phyloP scores from a whole-genome alignment of 257 asterid genomes.

The Penstemon davidsonii region DNA sequence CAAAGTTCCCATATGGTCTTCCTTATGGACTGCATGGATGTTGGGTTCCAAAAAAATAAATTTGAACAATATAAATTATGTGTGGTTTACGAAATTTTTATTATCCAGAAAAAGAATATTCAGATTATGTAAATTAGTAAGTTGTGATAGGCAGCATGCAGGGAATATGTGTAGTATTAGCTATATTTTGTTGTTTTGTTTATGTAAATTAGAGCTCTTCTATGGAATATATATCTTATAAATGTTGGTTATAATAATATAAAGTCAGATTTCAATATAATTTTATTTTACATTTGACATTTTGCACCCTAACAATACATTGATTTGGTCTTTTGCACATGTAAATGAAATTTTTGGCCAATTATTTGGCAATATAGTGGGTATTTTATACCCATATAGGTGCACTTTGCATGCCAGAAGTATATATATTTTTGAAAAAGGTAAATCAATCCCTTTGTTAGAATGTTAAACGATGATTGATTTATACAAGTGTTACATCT shows the following conservation, averaged over 20 bases:
- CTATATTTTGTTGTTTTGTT: background rate
- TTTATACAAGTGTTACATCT: too few species aligned
- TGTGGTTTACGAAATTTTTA: background rate
- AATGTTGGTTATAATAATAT: background rate
- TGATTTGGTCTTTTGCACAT: too few species aligned
- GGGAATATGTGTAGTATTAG: background rate
- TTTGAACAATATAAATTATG: background rate
- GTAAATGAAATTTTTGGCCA: too few species aligned
- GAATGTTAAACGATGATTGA: too few species aligned
- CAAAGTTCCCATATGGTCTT: constrained; percentile 91
- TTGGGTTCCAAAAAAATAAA: constrained; percentile 73
- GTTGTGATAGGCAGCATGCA: background rate
- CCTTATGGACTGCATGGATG: constrained; percentile 98
- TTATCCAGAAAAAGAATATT: background rate
- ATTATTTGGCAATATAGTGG: too few species aligned
- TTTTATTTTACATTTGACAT: background rate
- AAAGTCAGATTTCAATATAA: background rate
- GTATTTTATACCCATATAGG: too few species aligned
- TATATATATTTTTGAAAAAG: too few species aligned
- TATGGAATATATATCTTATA: too few species aligned
- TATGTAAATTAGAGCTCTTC: background rate
- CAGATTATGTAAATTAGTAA: background rate
- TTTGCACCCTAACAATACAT: too few species aligned
- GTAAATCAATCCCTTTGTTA: too few species aligned
- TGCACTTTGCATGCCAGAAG: too few species aligned